A percentile compares a stretch with the other conserved stretches of the same genome.
These are phyloP conservation scores for Phytopythium delawarense DNA, from an alignment of 352 stramenopile species.

Conservation along the genomic window DNA sequence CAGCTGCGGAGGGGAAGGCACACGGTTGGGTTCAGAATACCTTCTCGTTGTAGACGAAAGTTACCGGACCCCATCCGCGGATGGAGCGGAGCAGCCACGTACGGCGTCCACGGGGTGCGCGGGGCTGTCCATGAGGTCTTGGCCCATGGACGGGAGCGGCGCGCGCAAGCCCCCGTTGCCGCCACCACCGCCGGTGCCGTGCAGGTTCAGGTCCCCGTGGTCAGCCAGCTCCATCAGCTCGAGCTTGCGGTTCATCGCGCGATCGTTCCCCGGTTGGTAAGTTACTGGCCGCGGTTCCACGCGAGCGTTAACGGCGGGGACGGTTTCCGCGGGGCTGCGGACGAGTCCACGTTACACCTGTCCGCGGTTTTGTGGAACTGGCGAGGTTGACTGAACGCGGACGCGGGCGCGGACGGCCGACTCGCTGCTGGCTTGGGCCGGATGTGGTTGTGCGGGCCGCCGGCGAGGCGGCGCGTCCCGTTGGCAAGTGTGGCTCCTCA, in stretches of 20 bases:
- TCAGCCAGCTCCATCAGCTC: conserved; percentile 59
- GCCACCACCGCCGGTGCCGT: conserved; percentile 2
- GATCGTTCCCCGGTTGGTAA: neutral
- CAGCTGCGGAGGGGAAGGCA: conserved; percentile 10
- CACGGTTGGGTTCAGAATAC: neutral
- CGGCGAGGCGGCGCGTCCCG: neutral
- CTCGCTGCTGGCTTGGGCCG: conserved; percentile 6
- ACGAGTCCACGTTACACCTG: neutral
- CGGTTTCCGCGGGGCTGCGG: neutral
- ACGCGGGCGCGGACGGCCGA: neutral
- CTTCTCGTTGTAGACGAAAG: neutral
- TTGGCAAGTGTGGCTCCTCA: neutral
- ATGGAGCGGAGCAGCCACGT: neutral
- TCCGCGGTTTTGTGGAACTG: conserved; percentile 1
- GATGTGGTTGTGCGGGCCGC: neutral
- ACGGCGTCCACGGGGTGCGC: neutral
- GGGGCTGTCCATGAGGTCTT: conserved; percentile 28
- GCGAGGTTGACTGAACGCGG: neutral
- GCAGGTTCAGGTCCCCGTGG: conserved; percentile 1
- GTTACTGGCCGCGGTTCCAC: conserved; percentile 2
- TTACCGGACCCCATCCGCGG: neutral
- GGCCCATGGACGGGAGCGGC: conserved; percentile 9
- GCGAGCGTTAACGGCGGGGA: neutral
- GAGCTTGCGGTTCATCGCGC: conserved; percentile 70
- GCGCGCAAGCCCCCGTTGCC: conserved; percentile 7